Evolutionary conservation across 2,329 filamentous ascomycete genomes (phyloP).

Genomic region (Cryphonectria naterciae): DNA sequence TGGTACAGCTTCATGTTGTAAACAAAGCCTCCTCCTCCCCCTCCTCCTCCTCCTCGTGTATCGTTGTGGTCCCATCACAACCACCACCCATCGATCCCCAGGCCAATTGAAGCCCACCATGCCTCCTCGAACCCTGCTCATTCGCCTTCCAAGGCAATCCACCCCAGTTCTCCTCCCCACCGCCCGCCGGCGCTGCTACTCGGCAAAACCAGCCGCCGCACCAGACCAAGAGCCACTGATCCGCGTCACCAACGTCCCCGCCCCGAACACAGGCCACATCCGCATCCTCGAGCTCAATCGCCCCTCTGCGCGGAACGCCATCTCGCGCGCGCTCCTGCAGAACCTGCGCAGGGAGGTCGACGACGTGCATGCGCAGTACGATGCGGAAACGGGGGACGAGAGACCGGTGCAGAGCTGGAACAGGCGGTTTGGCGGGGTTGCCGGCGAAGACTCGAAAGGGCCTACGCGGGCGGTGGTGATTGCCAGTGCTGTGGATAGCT

Average conservation of each 20-base stretch:
- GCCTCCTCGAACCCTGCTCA: slow-evolving; percentile 16
- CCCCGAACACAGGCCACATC: slow-evolving; percentile 81
- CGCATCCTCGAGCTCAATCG: slow-evolving; percentile 87
- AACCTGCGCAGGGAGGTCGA: slow-evolving; percentile 75
- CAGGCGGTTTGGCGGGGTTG: slow-evolving; percentile 49
- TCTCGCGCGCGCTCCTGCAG: slow-evolving; percentile 77
- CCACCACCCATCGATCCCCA: not conserved
- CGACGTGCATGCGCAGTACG: slow-evolving; percentile 68
- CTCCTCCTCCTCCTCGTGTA: too few species aligned
- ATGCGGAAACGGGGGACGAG: slow-evolving; percentile 56
- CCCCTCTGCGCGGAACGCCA: slow-evolving; percentile 84
- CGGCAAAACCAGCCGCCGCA: slow-evolving; percentile 42
- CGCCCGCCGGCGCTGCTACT: slow-evolving; percentile 41
- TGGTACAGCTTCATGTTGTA: not conserved
- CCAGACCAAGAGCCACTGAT: slow-evolving; percentile 57
- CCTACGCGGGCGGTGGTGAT: slow-evolving; percentile 81
- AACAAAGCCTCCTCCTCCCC: not conserved
- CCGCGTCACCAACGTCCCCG: slow-evolving; percentile 74
- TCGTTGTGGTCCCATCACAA: not conserved
- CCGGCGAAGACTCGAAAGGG: slow-evolving; percentile 50
- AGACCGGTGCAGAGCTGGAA: slow-evolving; percentile 41
- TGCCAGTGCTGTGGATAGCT: slow-evolving; percentile 80
- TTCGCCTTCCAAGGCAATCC: slow-evolving; percentile 16
- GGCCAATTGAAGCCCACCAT: slow-evolving; percentile 7
- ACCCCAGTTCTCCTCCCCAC: slow-evolving; percentile 17